Evolutionary conservation across 345 rosid genomes (phyloP).

Genomic region (Salix viminalis): DNA sequence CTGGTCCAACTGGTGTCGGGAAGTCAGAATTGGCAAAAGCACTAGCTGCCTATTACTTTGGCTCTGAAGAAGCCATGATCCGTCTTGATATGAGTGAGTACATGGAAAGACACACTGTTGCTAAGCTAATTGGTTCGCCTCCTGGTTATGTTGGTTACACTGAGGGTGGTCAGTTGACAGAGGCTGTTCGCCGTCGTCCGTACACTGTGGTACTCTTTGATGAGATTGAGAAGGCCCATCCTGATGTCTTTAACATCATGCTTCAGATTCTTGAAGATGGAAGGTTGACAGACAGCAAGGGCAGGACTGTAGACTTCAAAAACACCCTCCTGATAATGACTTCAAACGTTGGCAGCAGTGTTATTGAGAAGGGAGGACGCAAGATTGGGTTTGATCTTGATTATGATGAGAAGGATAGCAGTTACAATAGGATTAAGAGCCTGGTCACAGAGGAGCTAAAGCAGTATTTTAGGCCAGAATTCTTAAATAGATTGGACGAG

Average conservation of each 20-base stretch:
- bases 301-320: conserved; percentile 95
- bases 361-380: conserved; percentile 89
- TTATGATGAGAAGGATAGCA: conserved; percentile 87
- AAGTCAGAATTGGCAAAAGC: conserved; percentile 97
- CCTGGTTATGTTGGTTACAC: conserved; percentile 99
- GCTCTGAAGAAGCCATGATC: conserved; percentile 97
- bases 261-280: conserved; percentile 99
- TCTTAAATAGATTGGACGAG: conserved; percentile 91
- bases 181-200: conserved; percentile 94
- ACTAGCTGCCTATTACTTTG: conserved; percentile 90
- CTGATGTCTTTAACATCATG: conserved; percentile 99
- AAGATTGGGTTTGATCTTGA: conserved; percentile 89
- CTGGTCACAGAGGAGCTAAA: conserved; percentile 88
- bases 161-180: conserved; percentile 95
- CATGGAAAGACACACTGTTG: conserved; percentile 97
- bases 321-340: conserved; percentile 97
- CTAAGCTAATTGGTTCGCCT: conserved; percentile 96
- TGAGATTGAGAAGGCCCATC: conserved; percentile 97
- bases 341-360: conserved; percentile 94
- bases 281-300: conserved; percentile 94
- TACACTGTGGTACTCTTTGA: conserved; percentile 89
- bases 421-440: conserved; percentile 87
- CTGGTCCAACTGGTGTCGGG: conserved; percentile 99
- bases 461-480: conserved; percentile 91
- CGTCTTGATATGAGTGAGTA: conserved; percentile 98